Conservation (phyloP, 176 grass and related monocot genomes). For the Musa schizocarpa region DNA sequence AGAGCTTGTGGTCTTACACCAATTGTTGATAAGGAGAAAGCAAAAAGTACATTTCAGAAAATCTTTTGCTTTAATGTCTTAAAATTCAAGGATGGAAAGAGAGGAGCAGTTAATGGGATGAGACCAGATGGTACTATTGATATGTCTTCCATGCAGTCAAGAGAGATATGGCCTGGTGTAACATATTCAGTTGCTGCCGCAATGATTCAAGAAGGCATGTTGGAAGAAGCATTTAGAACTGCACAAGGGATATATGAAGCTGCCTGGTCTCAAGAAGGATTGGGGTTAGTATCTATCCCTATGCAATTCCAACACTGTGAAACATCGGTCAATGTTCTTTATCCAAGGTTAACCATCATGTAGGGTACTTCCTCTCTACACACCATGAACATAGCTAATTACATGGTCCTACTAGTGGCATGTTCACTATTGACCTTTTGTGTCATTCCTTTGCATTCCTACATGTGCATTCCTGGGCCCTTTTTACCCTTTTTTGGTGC, state of each 20-base stretch:
- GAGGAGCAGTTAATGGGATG: constrained; percentile 93
- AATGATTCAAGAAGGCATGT: constrained; percentile 96
- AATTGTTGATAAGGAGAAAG: constrained; percentile 78
- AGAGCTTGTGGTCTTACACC: constrained; percentile 53
- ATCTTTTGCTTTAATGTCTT: constrained; percentile 76
- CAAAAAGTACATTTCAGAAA: constrained; percentile 62
- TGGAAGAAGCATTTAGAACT: constrained; percentile 72
- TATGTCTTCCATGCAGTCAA: constrained; percentile 83
- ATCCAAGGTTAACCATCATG: too few species aligned
- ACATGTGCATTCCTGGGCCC: too few species aligned
- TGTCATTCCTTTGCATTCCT: too few species aligned
- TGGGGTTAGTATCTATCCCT: constrained; percentile 51
- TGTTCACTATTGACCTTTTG: too few species aligned
- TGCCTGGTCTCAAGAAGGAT: constrained; percentile 82
- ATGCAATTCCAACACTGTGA: too few species aligned
- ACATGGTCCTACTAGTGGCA: too few species aligned
- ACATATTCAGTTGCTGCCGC: constrained; percentile 78
- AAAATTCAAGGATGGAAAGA: constrained; percentile 71
- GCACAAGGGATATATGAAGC: constrained; percentile 82
- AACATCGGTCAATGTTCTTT: too few species aligned
- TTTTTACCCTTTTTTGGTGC: too few species aligned
- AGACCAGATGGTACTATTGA: constrained; percentile 76
- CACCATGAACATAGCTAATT: too few species aligned
- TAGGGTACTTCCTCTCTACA: too few species aligned
- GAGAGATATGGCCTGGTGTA: constrained; percentile 95